Base-by-base conservation (phyloP, 1,284 basidiomycete species). In the Pseudozyma flocculosa region DNA sequence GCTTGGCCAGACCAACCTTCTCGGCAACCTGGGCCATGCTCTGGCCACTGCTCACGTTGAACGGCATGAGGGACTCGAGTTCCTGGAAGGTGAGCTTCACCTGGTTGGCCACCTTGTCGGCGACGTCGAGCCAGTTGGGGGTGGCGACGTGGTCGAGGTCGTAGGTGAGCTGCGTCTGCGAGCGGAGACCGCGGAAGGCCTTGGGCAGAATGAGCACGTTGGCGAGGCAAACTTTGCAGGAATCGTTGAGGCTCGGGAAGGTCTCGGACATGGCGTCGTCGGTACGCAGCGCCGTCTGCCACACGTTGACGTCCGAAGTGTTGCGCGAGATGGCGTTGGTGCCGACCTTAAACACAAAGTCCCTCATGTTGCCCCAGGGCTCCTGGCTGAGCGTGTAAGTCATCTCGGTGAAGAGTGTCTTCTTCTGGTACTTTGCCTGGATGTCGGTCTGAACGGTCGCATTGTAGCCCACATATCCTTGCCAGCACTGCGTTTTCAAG, bases 401-500 rank as follows among this genome's bases (percentile, higher is more conserved):
- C 19, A 41, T 26, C 40, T 41, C 40, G 19, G 40, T 41, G 40
- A 41, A 41, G 19, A n/a, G 37, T 8, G 19, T 21, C 37, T 38
- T 21, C 17, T 38, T 38, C 7, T 17, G 37, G 37, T 38, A 38
- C 37, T 38, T 38, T 17, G 4, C 15, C 7, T 4, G 5, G 19
- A 38, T 29, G 7, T 29, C 5, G 26, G 26, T 29, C 5, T 11
- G 5, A 5, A 29, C 26, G 26, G 26, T 29, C 7, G 26, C 26
- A 11, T 29, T 29, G 26, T 29, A 29, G 26, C 26, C 26, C 7
- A 5, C 11, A 11, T 29, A 29, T 5, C 26, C 26, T 11, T 29
- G 26, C 26, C 26, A 29, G 26, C 26, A 29, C n/a, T n/a, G n/a
- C n/a, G n/a, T n/a, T n/a, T n/a, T n/a, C n/a, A n/a, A n/a, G n/a